phyloP scores from a whole-genome alignment of 768 basidiomycete species.

The Suillus bovinus region DNA sequence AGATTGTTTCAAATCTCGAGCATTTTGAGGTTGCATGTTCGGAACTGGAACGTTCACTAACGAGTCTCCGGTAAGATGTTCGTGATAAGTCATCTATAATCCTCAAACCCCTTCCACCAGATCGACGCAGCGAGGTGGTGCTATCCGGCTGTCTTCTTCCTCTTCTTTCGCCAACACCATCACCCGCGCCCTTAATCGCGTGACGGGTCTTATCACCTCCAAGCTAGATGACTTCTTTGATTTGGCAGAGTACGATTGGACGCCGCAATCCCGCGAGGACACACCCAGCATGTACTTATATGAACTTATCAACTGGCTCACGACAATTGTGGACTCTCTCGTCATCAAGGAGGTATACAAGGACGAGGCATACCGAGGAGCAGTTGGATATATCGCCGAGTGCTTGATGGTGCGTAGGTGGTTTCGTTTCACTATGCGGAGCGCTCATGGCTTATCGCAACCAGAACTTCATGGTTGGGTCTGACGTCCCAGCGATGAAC shows the following conservation, averaged over 20 bases:
- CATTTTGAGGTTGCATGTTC: slow-evolving; percentile 84
- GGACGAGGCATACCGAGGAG: slow-evolving; percentile 86
- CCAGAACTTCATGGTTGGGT: slow-evolving; percentile 77
- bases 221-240: slow-evolving; percentile 98
- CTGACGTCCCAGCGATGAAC: slow-evolving; percentile 77
- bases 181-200: slow-evolving; percentile 67
- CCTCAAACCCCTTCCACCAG: slow-evolving; percentile 38
- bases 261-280: slow-evolving; percentile 64
- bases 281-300: slow-evolving; percentile 93
- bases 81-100: neutral
- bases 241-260: slow-evolving; percentile 94
- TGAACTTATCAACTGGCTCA: slow-evolving; percentile 95
- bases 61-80: slow-evolving; percentile 66
- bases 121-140: slow-evolving; percentile 80
- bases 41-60: slow-evolving; percentile 84
- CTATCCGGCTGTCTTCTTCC: slow-evolving; percentile 65
- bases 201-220: slow-evolving; percentile 79
- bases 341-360: slow-evolving; percentile 83
- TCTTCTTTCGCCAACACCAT: slow-evolving; percentile 71
- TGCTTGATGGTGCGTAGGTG: slow-evolving; percentile 74
- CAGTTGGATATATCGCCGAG: slow-evolving; percentile 84
- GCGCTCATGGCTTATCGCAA: slow-evolving; percentile 1
- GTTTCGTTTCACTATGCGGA: neutral
- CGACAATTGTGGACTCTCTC: slow-evolving; percentile 90
- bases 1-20: slow-evolving; percentile 90